Evolutionary conservation across 2,329 filamentous ascomycete genomes (phyloP), one percentile per base, ranked within the genome.

Genomic region (Alternaria arborescens): DNA sequence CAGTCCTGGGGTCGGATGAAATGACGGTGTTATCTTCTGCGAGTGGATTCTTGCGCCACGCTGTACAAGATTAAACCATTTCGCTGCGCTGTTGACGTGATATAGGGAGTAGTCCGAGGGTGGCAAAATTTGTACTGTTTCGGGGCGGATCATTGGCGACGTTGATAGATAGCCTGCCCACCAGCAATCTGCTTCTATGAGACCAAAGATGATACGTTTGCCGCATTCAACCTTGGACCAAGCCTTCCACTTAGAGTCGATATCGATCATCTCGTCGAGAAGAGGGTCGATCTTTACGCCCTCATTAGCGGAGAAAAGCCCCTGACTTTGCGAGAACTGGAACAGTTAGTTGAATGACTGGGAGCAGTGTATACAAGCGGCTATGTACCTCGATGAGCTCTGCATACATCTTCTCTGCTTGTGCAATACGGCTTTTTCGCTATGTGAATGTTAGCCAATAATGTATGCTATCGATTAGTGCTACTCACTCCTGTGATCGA

Each of bases 221-320:
- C 78, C 78, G 47, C 82, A 84, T 70, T 86, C 84, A 8, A 85
- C 78, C 50, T 82, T 81, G 61, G 81, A 79, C 84, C 84, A 86
- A 3, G 82, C 81, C 65, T 82, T 84, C 84, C 84, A 86, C 65
- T 79, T 74, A 24, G 77, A 71, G 50, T 84, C 81, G 34, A 81
- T 76, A 61, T 83, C 80, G 14, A 79, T 71, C 7, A 83, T 76
- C 5, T 78, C 73, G 26, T 82, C 81, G 22, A 84, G 79, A 4
- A 84, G 68, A 18, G 80, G 78, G 42, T 74, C 76, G 2, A 75
- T 65, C 18, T 71, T 61, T 5, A 64, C 61, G 24, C 69, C 68
- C 63, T 85, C 83, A 5, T 77, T 82, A 4, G 80, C 79, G 14
- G 80, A 79, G 57, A 86, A 85, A 1, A 86, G 72, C 0, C 83